phyloP scores from a whole-genome alignment of 139 green algal species.

The Volvox africanus region DNA sequence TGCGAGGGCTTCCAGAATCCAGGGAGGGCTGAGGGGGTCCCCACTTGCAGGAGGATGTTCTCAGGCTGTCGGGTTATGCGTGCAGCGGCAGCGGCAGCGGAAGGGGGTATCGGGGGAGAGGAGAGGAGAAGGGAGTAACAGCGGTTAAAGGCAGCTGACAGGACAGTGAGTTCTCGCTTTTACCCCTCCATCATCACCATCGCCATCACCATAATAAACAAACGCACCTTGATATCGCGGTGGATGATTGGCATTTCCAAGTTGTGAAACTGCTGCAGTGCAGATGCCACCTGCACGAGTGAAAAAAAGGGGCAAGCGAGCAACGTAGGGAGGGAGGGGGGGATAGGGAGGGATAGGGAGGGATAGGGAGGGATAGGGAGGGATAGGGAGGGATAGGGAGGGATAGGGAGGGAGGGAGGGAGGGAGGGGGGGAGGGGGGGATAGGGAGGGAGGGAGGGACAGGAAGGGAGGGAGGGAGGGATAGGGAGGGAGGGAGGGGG shows the following conservation, averaged over 20 bases:
- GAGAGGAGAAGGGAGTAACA: not conserved
- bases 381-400: no score
- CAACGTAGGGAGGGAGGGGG: no score
- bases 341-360: no score
- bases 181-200: not conserved
- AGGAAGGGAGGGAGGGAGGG: no score
- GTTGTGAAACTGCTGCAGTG: not conserved
- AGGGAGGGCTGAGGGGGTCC: not conserved
- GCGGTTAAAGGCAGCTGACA: no score
- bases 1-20: not conserved
- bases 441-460: no score
- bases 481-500: no score
- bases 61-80: conserved; percentile 18
- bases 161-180: no score
- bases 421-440: no score
- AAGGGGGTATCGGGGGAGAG: not conserved
- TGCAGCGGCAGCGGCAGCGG: not conserved
- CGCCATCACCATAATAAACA: not conserved
- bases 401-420: no score
- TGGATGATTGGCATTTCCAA: conserved; percentile 41
- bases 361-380: no score
- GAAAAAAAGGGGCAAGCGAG: no score
- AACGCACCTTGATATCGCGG: conserved; percentile 25
- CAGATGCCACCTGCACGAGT: conserved; percentile 28
- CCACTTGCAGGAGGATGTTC: conserved; percentile 28